phyloP scores from a whole-genome alignment of 257 asterid species.

The Capsicum baccatum region DNA sequence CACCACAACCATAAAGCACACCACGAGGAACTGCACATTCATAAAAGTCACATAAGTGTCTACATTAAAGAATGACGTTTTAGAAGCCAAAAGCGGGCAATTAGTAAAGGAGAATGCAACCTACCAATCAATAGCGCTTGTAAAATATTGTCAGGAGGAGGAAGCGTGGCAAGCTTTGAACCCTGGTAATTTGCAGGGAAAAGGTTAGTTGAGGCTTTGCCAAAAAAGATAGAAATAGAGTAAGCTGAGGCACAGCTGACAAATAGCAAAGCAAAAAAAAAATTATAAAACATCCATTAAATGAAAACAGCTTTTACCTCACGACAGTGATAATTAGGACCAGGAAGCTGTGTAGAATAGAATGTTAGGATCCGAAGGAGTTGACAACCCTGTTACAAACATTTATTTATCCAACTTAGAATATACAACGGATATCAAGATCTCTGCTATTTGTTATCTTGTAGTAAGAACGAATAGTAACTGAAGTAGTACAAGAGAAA shows the following conservation, averaged over 20 bases:
- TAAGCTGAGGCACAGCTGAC: neutral
- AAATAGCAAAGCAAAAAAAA: neutral
- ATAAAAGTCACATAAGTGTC: conserved; percentile 29
- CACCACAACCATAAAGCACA: conserved; percentile 95
- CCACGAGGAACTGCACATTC: conserved; percentile 81
- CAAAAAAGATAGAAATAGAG: neutral
- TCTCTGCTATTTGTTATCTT: neutral
- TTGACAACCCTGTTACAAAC: conserved; percentile 75
- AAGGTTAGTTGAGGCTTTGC: neutral
- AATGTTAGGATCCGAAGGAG: conserved; percentile 84
- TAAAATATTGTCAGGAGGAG: conserved; percentile 70
- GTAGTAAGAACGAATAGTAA: conserved; percentile 1
- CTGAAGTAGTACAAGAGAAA: neutral
- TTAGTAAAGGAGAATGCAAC: conserved; percentile 9
- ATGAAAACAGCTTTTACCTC: conserved; percentile 58
- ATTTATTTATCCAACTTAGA: conserved; percentile 26
- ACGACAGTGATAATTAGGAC: conserved; percentile 97
- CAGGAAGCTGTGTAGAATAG: conserved; percentile 97
- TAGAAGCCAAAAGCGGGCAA: conserved; percentile 1
- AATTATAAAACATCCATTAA: neutral
- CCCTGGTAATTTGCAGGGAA: conserved; percentile 55
- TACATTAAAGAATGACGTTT: neutral
- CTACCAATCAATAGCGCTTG: conserved; percentile 75
- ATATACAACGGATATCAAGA: neutral
- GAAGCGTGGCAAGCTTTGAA: conserved; percentile 86